Percentiles rank a stretch among this genome's conserved stretches.
phyloP scores from a whole-genome alignment of 768 basidiomycete species.

The Rhodosporidiobolus sp. region DNA sequence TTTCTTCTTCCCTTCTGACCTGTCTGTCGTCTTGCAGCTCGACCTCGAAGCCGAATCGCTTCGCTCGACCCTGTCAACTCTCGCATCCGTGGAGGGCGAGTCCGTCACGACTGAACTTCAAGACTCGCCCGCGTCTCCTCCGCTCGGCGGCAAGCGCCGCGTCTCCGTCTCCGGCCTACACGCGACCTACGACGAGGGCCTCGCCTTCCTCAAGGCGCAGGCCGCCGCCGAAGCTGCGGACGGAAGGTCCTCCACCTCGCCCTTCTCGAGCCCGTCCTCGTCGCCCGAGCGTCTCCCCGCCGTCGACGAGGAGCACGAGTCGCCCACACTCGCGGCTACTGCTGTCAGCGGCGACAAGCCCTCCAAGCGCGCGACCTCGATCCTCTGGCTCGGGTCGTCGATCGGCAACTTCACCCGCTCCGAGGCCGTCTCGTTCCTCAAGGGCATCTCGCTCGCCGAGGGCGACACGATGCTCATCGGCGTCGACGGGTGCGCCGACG shows the following conservation, averaged over 20 bases:
- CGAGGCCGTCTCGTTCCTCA: slow-evolving; percentile 69
- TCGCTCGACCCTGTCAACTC: slow-evolving; percentile 67
- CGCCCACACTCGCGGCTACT: background rate
- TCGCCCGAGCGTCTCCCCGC: slow-evolving; percentile 3
- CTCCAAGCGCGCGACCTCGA: slow-evolving; percentile 41
- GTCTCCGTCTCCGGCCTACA: slow-evolving; percentile 78
- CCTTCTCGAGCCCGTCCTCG: background rate
- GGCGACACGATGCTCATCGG: slow-evolving; percentile 81
- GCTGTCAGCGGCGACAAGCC: background rate
- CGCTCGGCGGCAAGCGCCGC: slow-evolving; percentile 59
- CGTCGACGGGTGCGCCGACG: slow-evolving; percentile 77
- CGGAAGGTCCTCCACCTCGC: slow-evolving; percentile 12
- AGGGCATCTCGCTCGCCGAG: slow-evolving; percentile 50
- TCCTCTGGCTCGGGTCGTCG: slow-evolving; percentile 88
- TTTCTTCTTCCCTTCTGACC: slow-evolving; percentile 48
- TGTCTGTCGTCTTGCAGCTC: slow-evolving; percentile 75
- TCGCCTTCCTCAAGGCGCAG: slow-evolving; percentile 65
- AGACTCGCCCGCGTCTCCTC: background rate
- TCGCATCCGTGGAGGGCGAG: slow-evolving; percentile 49
- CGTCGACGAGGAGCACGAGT: slow-evolving; percentile 27
- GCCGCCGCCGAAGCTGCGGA: slow-evolving; percentile 15
- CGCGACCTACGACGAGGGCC: slow-evolving; percentile 85
- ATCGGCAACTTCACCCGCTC: slow-evolving; percentile 81
- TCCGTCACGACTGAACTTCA: slow-evolving; percentile 32
- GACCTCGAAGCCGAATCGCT: slow-evolving; percentile 87